Evolutionary conservation across 495 filamentous ascomycete species (phyloP), one percentile per base, ranked within the genome.

Genomic region (Penicillium bialowiezense): DNA sequence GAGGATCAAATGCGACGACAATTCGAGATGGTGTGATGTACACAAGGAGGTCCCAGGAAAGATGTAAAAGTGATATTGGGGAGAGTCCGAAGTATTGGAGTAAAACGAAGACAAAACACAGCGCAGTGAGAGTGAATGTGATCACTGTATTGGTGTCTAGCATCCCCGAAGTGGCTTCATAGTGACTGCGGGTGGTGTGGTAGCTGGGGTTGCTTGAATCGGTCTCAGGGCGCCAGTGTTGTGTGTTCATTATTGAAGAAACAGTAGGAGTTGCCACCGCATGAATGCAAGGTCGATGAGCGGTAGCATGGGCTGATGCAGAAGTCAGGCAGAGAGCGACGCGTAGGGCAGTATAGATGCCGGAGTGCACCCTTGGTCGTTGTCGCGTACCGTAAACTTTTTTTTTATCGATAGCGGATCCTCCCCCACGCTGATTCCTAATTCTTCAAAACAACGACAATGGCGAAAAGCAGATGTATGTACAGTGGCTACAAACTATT

Each of bases 11-110:
- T 32, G 76, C 74, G 62, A 78, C 77, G 36, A 90, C 70, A 2
- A 89, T 53, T 28, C 68, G 69, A 5, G 78, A 75, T 1, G 87
- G 88, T 17, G 75, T 84, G 23, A 83, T 21, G 50, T 75, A 75
- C 38, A 91, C 78, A 6, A 88, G 23, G 19, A 71, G 50, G 62
- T 87, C 80, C 86, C 87, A 90, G 19, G 84, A 38, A 24, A 58
- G 13, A 10, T 53, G 56, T 19, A 60, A 52, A 20, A 72, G 18
- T 4, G 65, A 65, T 17, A 60, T 34, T 4, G 64, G 63, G 8
- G 61, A 33, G 12, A 61, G 51, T n/a, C 65, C 52, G 24, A 69
- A 59, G 29, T 69, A 54, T 17, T 58, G 53, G 12, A 73, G 43
- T 12, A 69, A n/a, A 9, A 66, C 36, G 33, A 61, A 60, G 13